A percentile compares a stretch with the other conserved stretches of the same genome.
phyloP scores from a whole-genome alignment of 1,284 basidiomycete genomes.

The Xanthoconium separans region DNA sequence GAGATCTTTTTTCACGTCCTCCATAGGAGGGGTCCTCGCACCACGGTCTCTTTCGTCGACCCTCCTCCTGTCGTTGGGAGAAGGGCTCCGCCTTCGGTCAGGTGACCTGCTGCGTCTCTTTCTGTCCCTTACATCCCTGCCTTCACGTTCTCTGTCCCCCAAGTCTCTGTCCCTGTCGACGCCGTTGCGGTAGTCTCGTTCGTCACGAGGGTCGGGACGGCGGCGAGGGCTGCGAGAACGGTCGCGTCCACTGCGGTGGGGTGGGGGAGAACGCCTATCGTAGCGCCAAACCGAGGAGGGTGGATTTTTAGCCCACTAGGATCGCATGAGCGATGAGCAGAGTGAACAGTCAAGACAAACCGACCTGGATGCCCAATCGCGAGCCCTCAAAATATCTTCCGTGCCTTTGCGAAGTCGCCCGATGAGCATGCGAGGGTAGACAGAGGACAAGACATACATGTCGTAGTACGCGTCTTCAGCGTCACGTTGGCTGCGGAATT shows the following conservation, averaged over 20 bases:
- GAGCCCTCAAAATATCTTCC: constrained; percentile 80
- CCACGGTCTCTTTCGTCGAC: constrained; percentile 46
- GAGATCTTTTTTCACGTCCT: constrained; percentile 44
- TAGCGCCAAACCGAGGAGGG: constrained; percentile 86
- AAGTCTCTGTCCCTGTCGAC: constrained; percentile 43
- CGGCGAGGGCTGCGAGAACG: constrained; percentile 46
- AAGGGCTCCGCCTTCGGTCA: constrained; percentile 49
- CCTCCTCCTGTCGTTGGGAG: constrained; percentile 44
- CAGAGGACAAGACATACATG: constrained; percentile 56
- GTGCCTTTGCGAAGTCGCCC: constrained; percentile 56
- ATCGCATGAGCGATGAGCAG: not conserved
- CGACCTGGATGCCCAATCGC: constrained; percentile 78
- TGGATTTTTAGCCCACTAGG: constrained; percentile 88
- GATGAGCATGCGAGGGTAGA: constrained; percentile 8
- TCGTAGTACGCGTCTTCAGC: constrained; percentile 90
- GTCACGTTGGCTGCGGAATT: constrained; percentile 80
- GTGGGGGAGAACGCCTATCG: constrained; percentile 60
- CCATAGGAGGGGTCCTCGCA: constrained; percentile 46
- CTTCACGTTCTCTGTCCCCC: constrained; percentile 27
- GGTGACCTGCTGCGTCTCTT: constrained; percentile 47
- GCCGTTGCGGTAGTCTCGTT: constrained; percentile 42
- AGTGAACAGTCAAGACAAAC: constrained; percentile 13
- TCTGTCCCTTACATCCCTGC: constrained; percentile 39
- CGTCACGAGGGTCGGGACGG: constrained; percentile 34
- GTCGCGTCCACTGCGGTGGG: constrained; percentile 44